These are phyloP conservation scores for Zymoseptoria tritici DNA, from an alignment of 2,329 filamentous ascomycete genomes.

Conservation along the genomic window DNA sequence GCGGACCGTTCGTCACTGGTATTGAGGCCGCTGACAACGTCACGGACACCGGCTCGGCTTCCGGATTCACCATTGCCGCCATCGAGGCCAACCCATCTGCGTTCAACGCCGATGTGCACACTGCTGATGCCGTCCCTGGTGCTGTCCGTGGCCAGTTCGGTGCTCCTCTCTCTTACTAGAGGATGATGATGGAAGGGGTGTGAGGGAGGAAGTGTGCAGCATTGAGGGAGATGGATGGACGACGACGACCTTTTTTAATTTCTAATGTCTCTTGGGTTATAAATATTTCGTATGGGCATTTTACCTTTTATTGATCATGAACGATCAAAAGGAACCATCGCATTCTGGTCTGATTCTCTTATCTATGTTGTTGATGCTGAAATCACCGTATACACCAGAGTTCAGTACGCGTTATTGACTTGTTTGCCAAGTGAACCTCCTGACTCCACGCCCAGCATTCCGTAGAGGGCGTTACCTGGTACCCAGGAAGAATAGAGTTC, in stretches of 20 bases:
- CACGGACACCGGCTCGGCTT: slow-evolving; percentile 34
- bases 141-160: slow-evolving; percentile 47
- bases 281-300: neutral
- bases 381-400: no score
- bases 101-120: slow-evolving; percentile 51
- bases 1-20: slow-evolving; percentile 40
- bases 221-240: no score
- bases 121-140: slow-evolving; percentile 42
- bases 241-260: no score
- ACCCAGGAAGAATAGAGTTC: no score
- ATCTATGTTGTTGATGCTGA: no score
- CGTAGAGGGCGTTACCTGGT: no score
- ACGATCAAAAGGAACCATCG: neutral
- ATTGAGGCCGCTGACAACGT: slow-evolving; percentile 27
- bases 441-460: neutral
- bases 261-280: neutral
- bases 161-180: slow-evolving; percentile 4
- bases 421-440: neutral
- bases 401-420: neutral
- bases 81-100: slow-evolving; percentile 45
- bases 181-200: neutral
- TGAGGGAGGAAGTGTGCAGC: neutral
- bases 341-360: no score
- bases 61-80: slow-evolving; percentile 43
- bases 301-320: neutral